Percentiles rank a stretch among this genome's conserved stretches.
Evolutionary conservation across 2,329 filamentous ascomycete genomes (phyloP).

Genomic region (Teratosphaeria destructans): DNA sequence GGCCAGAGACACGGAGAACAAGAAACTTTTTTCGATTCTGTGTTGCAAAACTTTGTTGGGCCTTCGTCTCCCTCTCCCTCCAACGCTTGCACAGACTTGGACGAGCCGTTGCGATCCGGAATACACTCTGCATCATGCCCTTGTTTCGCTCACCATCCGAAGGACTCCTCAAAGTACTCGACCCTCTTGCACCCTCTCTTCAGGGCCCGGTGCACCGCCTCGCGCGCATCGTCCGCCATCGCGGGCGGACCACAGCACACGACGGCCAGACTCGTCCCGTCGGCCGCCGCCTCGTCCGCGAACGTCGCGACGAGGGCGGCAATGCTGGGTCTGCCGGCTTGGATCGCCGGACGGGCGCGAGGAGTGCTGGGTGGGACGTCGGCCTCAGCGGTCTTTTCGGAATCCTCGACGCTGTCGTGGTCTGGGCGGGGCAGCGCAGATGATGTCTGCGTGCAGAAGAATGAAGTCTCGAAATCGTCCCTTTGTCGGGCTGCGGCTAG

Average conservation of each 20-base stretch:
- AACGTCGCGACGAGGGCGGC: neutral
- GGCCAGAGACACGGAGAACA: too few species aligned
- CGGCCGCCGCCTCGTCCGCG: neutral
- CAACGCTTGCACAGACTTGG: too few species aligned
- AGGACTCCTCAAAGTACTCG: neutral
- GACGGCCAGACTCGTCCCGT: neutral
- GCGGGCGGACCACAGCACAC: neutral
- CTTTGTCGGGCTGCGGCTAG: neutral
- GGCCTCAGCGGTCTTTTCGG: neutral
- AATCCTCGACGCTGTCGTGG: neutral
- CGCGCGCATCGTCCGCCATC: neutral
- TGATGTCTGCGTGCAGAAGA: neutral
- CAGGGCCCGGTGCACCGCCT: neutral
- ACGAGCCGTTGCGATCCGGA: neutral
- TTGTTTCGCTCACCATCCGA: neutral
- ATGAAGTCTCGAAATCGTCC: neutral
- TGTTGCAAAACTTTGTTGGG: too few species aligned
- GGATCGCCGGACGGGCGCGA: neutral
- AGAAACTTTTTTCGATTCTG: too few species aligned
- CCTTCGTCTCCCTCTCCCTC: too few species aligned
- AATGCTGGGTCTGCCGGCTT: neutral
- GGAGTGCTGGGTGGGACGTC: neutral
- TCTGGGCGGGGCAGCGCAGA: neutral
- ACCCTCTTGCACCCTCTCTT: neutral
- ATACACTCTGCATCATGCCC: neutral